Base-by-base conservation (phyloP, 2,329 filamentous ascomycete genomes). In the Fusarium sp. region DNA sequence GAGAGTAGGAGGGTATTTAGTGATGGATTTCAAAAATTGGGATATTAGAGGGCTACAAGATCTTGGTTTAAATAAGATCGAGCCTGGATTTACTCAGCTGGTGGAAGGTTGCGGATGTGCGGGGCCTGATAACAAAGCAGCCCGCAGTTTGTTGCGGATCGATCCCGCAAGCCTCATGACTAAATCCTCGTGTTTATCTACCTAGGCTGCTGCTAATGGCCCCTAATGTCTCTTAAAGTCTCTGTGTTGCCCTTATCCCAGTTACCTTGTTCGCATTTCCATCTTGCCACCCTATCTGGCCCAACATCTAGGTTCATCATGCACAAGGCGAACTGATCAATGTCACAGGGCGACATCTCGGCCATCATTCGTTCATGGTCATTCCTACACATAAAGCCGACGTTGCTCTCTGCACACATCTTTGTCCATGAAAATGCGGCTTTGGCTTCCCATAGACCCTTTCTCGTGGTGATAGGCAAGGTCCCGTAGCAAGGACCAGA, bases 361-460 rank as follows among this genome's bases (percentile, higher is more conserved):
- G 9, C 5, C 27, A 69, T 36, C 1, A 57, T 11, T 13, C 21
- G 40, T 2, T 60, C 63, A 10, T 55, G 54, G 1, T 64, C 63
- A 9, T 64, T 68, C 11, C 67, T 56, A n/a, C 58, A 57, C 43
- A 70, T 7, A 5, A 71, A 68, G 3, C 68, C 64, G 7, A 68
- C 40, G 9, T 51, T 66, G 6, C 31, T 50, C 25, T 71, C 65
- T 7, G 65, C 65, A 20, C 67, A 71, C 37, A 58, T 42, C 10
- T 46, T 58, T 4, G 49, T 67, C 74, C 74, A 76, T 2, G 57
- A 42, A 11, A 50, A 55, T 3, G 74, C 71, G 4, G 67, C 57
- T 11, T 47, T 23, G 0, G 73, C 75, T 18, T 74, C 71, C 76
- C 76, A 77, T 3, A 75, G 53, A 2, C 75, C 76, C 14, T 55